Percentiles rank a stretch among this genome's conserved stretches.
These are phyloP conservation scores for Rhizopogon vesiculosus DNA, from an alignment of 768 basidiomycete genomes.

Conservation along the genomic window DNA sequence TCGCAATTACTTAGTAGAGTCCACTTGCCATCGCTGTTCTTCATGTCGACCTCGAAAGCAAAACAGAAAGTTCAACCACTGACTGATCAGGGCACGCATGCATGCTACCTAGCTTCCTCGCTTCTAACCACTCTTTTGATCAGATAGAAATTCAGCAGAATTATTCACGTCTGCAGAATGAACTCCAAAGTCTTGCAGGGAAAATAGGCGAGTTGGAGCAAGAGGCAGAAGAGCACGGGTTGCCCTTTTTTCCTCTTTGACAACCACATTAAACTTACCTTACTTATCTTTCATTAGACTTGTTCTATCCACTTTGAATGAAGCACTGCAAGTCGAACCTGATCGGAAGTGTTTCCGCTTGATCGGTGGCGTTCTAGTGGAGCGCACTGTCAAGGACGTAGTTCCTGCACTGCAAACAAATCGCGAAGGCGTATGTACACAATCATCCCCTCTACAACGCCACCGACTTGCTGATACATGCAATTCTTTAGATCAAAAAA, in stretches of 20 bases:
- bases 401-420: slow-evolving; percentile 89
- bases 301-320: slow-evolving; percentile 83
- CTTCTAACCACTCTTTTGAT: slow-evolving; percentile 34
- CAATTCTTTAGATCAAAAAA: slow-evolving; percentile 62
- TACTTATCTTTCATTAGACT: slow-evolving; percentile 47
- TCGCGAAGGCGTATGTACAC: slow-evolving; percentile 66
- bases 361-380: slow-evolving; percentile 93
- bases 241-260: slow-evolving; percentile 23
- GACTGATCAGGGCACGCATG: slow-evolving; percentile 66
- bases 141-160: slow-evolving; percentile 81
- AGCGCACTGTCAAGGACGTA: slow-evolving; percentile 93
- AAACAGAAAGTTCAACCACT: slow-evolving; percentile 56
- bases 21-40: neutral
- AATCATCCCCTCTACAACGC: neutral
- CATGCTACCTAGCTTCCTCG: neutral
- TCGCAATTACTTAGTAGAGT: slow-evolving; percentile 5
- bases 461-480: slow-evolving; percentile 10
- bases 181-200: slow-evolving; percentile 84
- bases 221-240: slow-evolving; percentile 95
- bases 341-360: slow-evolving; percentile 94
- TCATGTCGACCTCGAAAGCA: slow-evolving; percentile 50
- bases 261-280: neutral
- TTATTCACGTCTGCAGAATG: slow-evolving; percentile 79
- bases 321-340: slow-evolving; percentile 78
- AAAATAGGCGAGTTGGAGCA: slow-evolving; percentile 97